Conservation (phyloP, 1,284 basidiomycete species). For the Ustanciosporium gigantosporum region DNA sequence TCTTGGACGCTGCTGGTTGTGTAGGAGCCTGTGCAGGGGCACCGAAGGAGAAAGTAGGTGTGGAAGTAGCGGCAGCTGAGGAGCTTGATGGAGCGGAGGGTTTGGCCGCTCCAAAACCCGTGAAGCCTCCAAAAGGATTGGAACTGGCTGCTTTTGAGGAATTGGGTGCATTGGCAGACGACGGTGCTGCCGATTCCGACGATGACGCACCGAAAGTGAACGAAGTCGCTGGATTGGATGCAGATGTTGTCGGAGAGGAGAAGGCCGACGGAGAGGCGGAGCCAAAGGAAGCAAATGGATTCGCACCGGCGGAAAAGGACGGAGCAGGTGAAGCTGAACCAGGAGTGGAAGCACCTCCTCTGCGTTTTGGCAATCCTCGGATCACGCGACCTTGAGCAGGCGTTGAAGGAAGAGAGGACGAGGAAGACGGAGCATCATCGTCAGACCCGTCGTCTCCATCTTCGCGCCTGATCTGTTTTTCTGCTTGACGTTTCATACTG, state of each 20-base stretch:
- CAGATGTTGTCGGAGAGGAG: conserved; percentile 1
- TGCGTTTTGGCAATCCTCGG: conserved; percentile 25
- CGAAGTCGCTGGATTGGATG: conserved; percentile 5
- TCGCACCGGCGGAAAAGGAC: conserved; percentile 6
- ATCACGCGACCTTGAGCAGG: conserved; percentile 28
- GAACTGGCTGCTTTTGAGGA: conserved; percentile 16
- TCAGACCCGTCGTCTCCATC: conserved; percentile 24
- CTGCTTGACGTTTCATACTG: conserved; percentile 38
- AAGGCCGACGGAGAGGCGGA: conserved; percentile 14
- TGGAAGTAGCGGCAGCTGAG: neutral
- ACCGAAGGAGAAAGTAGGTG: conserved; percentile 5
- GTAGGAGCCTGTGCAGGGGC: conserved; percentile 1
- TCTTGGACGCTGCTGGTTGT: neutral
- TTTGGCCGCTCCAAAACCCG: neutral
- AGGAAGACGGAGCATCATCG: conserved; percentile 26
- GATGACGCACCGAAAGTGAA: conserved; percentile 6
- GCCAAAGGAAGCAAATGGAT: conserved; percentile 25
- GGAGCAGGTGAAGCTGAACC: conserved; percentile 8
- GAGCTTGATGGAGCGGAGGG: neutral
- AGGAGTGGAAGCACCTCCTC: conserved; percentile 9
- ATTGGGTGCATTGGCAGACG: conserved; percentile 4
- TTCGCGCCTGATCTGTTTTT: conserved; percentile 33
- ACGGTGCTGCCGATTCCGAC: conserved; percentile 1
- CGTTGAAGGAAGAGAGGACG: conserved; percentile 18
- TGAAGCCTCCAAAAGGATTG: neutral